A percentile compares a stretch with the other conserved stretches of the same genome.
Evolutionary conservation across 1,284 basidiomycete species (phyloP).

Genomic region (Apiotrichum akiyoshidainum): DNA sequence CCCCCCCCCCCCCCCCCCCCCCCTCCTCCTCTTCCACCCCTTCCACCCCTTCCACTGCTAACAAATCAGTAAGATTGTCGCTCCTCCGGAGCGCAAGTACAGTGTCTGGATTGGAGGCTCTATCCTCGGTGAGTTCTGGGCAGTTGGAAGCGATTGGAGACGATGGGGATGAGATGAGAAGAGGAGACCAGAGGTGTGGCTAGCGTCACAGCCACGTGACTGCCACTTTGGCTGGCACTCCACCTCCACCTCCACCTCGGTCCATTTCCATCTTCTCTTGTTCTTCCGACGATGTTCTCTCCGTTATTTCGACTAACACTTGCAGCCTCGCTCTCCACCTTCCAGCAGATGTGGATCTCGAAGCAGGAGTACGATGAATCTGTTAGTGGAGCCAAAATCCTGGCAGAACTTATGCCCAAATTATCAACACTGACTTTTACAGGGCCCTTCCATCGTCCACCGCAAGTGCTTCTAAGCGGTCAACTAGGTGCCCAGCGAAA

Average conservation of each 20-base stretch:
- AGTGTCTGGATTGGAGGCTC: constrained; percentile 99
- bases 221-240: too few species aligned
- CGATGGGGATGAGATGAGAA: not conserved
- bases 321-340: constrained; percentile 81
- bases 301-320: not conserved
- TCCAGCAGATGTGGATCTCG: constrained; percentile 66
- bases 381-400: too few species aligned
- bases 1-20: too few species aligned
- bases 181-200: too few species aligned
- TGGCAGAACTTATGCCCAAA: too few species aligned
- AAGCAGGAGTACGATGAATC: constrained; percentile 71
- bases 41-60: too few species aligned
- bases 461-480: constrained; percentile 44
- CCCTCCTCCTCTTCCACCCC: too few species aligned
- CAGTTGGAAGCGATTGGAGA: not conserved
- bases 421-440: too few species aligned
- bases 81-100: constrained; percentile 79
- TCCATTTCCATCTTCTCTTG: not conserved
- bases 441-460: constrained; percentile 22
- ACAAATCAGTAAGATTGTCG: not conserved
- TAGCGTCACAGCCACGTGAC: too few species aligned
- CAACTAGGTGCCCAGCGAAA: too few species aligned
- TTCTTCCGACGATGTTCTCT: too few species aligned
- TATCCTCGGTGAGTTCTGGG: constrained; percentile 58
- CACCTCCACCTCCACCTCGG: not conserved